Evolutionary conservation across 1,139 yeast genomes (phyloP), one percentile per base, ranked within the genome.

Genomic region (Arxiozyma slooffiae): DNA sequence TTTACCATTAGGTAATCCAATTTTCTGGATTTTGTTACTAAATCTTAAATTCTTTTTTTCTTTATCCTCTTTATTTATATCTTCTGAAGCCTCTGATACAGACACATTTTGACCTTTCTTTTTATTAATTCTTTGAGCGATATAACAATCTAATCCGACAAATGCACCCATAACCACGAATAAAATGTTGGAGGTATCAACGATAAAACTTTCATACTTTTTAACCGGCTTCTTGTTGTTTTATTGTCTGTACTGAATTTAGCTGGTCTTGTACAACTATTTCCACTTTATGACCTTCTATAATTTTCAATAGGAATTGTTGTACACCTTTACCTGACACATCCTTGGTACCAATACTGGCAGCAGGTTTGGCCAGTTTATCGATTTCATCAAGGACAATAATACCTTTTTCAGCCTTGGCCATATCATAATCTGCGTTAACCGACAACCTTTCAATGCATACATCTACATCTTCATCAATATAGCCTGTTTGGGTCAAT

Each of bases 311-410:
- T 18, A 78, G 58, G 0, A 80, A 76, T 55, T 78, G 81, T 55
- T 78, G 82, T 14, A 78, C 81, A 46, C 81, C 81, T 62, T 77
- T 81, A 11, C 82, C 82, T 0, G 80, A 69, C 7, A 78, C 78
- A 60, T 78, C 82, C 52, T 76, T 74, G 0, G 76, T 70, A 3
- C 79, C 78, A 43, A 68, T 68, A 43, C 67, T 63, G 23, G 68
- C 66, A 1, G 71, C 62, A 7, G 76, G 75, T 54, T 76, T 75
- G 0, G 81, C 73, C 16, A 78, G 58, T 52, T 78, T 78, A 57
- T 78, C 81, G 24, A 77, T 67, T 57, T 78, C 82, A 62, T 78
- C 82, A 4, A 78, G 60, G 2, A 77, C 80, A 48, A 78, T 71
- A 40, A 78, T 77, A 6, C 82, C 82, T 50, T 71, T 68, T 56